Conservation (phyloP, 2,329 filamentous ascomycete species). For the Trichoderma brevicompactum region DNA sequence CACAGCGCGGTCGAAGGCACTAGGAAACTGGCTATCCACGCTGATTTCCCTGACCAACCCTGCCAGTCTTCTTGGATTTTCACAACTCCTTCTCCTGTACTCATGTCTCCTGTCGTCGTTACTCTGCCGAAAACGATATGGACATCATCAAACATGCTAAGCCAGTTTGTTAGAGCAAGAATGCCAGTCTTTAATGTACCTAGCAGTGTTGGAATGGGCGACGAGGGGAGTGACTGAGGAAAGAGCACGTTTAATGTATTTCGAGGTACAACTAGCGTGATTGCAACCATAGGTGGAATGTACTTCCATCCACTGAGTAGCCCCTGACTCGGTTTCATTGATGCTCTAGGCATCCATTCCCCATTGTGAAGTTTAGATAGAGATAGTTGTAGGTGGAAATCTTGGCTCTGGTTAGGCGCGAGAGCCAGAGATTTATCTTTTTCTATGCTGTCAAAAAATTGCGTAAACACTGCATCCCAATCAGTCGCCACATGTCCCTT, state of each 20-base stretch:
- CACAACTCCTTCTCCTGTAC: constrained; percentile 41
- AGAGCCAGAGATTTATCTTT: constrained; percentile 40
- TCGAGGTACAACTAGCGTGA: constrained; percentile 45
- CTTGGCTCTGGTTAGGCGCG: constrained; percentile 42
- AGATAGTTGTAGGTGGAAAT: constrained; percentile 45
- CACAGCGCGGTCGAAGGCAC: constrained; percentile 45
- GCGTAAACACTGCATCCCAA: constrained; percentile 39
- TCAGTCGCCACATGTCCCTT: constrained; percentile 43
- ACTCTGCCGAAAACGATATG: constrained; percentile 50
- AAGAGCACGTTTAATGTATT: constrained; percentile 38
- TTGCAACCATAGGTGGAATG: constrained; percentile 44
- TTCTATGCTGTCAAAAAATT: constrained; percentile 39
- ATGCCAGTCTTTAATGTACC: constrained; percentile 39
- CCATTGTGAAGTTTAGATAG: constrained; percentile 42
- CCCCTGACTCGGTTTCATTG: constrained; percentile 32
- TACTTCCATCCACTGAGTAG: constrained; percentile 45
- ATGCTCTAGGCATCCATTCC: constrained; percentile 37
- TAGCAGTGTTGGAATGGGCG: constrained; percentile 38
- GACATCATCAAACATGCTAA: constrained; percentile 46
- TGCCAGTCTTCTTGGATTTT: constrained; percentile 42
- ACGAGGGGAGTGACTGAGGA: constrained; percentile 25
- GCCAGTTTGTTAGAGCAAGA: constrained; percentile 37
- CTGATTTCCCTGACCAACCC: constrained; percentile 45
- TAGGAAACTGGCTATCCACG: constrained; percentile 49
- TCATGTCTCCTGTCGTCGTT: constrained; percentile 31